Evolutionary conservation across 2,329 filamentous ascomycete genomes (phyloP).

Genomic region (Diplodia seriata): DNA sequence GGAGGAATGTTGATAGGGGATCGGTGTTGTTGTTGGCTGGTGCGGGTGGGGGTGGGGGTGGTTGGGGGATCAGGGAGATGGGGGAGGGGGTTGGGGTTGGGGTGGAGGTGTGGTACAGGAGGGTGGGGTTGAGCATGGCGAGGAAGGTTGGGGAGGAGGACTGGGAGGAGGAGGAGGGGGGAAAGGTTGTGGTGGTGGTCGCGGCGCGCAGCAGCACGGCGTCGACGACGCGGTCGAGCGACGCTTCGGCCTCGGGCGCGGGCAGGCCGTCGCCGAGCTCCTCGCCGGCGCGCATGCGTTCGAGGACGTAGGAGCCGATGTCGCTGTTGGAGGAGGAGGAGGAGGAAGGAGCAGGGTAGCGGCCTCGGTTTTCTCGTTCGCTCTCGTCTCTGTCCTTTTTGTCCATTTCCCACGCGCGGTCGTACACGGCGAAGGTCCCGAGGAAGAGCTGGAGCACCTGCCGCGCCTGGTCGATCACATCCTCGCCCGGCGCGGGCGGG

Average conservation of each 20-base stretch:
- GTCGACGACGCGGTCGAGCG: background rate
- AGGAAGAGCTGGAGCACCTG: constrained; percentile 5
- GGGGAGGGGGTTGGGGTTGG: background rate
- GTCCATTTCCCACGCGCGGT: constrained; percentile 3
- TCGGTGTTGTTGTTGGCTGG: too few relatives aligned
- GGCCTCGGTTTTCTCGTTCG: too few relatives aligned
- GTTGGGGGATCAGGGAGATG: too few relatives aligned
- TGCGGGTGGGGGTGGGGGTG: background rate
- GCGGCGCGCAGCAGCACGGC: background rate
- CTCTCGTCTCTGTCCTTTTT: too few relatives aligned
- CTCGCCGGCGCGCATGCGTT: constrained; percentile 1
- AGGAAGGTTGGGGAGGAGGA: background rate
- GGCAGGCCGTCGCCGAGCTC: constrained; percentile 1
- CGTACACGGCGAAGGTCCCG: constrained; percentile 11
- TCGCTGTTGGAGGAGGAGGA: background rate
- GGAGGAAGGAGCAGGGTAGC: too few relatives aligned
- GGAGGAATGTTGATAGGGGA: background rate
- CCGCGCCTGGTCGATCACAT: constrained; percentile 3
- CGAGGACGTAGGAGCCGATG: constrained; percentile 4
- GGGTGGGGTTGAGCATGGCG: background rate
- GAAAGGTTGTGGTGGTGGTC: background rate
- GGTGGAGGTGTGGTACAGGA: background rate
- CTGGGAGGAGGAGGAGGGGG: background rate
- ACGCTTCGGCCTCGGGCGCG: background rate
- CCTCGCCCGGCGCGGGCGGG: constrained; percentile 15